Base-by-base conservation (phyloP, 2,329 filamentous ascomycete genomes). In the Penicillium sumatraense region DNA sequence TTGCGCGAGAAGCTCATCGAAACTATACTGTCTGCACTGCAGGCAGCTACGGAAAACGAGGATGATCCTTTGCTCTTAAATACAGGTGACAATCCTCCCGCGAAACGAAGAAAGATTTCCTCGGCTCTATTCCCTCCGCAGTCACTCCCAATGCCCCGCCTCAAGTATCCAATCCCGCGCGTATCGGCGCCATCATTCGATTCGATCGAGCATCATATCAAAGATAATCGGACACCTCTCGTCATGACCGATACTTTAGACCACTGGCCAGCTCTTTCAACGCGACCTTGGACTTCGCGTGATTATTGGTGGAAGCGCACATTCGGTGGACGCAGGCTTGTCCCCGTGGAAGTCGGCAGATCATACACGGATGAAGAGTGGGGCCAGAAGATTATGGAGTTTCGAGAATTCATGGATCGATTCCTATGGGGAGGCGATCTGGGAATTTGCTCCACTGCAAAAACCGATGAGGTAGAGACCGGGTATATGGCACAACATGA, bases 401-500 rank as follows among this genome's bases (percentile, higher is more conserved):
- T 98, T 65, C 75, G 78, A 5, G 78, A 87, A 1, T 96, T 97
- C 61, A 76, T 96, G 45, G 63, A 78, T 5, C 72, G 72, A 1
- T 87, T 90, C 68, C 81, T 96, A 56, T 72, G 60, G 68, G 65
- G 65, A 18, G 59, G 53, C 20, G 55, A 62, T 26, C n/a, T 21
- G 11, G 26, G 42, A 5, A 29, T 46, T 13, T 21, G n/a, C 14
- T 31, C 42, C 10, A 31, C 24, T 33, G 27, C 18, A 5, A 18
- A 46, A 9, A 46, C 14, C 8, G 53, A 65, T 50, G 60, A 66
- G 5, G 57, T 48, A 1, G 66, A 74, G 38, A 86, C 82, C 10
- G 91, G 88, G 11, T 99, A 99, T 71, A 85, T 99, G 41, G 95
- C 95, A 8, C 95, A 99, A 69, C 91, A 98, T 75, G 86, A 93